A percentile compares a stretch with the other conserved stretches of the same genome.
These are phyloP conservation scores for Cladophialophora psammophila DNA, from an alignment of 2,329 filamentous ascomycete genomes.

Conservation along the genomic window DNA sequence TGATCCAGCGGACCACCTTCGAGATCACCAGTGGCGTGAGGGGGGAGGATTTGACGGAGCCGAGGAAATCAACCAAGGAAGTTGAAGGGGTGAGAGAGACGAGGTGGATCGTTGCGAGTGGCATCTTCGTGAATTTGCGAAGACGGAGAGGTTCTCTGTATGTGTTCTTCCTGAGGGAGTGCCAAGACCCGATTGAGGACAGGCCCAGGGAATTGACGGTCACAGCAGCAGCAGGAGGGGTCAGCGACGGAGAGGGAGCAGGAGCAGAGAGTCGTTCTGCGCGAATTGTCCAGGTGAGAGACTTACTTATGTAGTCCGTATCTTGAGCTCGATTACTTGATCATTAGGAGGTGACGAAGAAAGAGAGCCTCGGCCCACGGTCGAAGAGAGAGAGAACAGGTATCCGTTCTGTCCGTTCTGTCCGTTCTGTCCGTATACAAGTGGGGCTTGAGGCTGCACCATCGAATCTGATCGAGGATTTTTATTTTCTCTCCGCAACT, in stretches of 20 bases:
- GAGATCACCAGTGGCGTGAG: conserved; percentile 44
- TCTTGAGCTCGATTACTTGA: not conserved
- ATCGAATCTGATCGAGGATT: not conserved
- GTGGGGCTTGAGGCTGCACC: not conserved
- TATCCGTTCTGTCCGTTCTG: not conserved
- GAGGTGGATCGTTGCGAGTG: conserved; percentile 48
- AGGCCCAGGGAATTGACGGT: not conserved
- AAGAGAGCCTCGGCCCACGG: not conserved
- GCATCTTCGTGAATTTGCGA: conserved; percentile 41
- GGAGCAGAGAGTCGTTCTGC: not conserved
- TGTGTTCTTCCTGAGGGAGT: not conserved
- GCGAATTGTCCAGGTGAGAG: not conserved
- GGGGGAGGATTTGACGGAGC: conserved; percentile 41
- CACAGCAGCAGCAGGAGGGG: not conserved
- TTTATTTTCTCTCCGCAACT: not conserved
- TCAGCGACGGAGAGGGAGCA: not conserved
- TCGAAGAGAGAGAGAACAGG: not conserved
- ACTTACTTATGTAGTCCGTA: not conserved
- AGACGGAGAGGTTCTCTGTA: too few relatives aligned
- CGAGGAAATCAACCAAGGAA: conserved; percentile 42
- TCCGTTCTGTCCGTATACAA: not conserved
- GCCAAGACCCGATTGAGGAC: not conserved
- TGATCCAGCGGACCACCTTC: conserved; percentile 48
- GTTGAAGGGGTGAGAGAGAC: conserved; percentile 42
- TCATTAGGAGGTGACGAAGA: not conserved